Base-by-base conservation (phyloP, 768 basidiomycete genomes). In the Lactifluus echinatus region DNA sequence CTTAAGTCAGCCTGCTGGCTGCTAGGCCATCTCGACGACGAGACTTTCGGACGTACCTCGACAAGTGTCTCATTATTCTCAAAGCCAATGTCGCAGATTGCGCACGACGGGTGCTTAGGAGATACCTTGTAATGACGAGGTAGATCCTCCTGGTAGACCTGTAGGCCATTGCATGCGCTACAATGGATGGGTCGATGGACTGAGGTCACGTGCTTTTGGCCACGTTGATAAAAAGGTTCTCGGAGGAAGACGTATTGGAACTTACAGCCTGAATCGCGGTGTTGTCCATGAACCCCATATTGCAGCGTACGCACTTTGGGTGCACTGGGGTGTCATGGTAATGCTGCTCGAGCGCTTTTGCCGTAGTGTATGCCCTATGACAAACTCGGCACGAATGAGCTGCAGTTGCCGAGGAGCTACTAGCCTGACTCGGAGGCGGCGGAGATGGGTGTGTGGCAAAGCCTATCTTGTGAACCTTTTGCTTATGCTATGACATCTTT, bases 261-360 rank as follows among this genome's bases (percentile, higher is more conserved):
- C 71, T 54, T 57, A 75, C 78, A 60, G 72, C 70, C 28, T 72
- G 68, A 28, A 71, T 54, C n/a, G 68, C 65, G 2, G 45, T 47
- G 26, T 59, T 50, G 56, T 78, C 73, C 33, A 67, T 65, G 50
- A 75, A 78, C 3, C 77, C 78, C 44, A 71, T 65, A 11, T 75
- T 73, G 58, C 78, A 79, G 14, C 47, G 49, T 36, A 63, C 50
- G 60, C 78, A 79, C 42, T 76, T 79, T 1, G 78, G 76, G 63
- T 79, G 78, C 4, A 67, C 65, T 28, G 69, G 58, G 10, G 74
- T 73, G 7, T 76, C 77, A 28, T 75, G 68, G 60, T 75, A 79
- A 56, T 79, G 78, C 56, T 76, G 76, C 14, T 76, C 72, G 21
- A 78, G 63, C 2, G 73, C 72, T 7, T 3, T 45, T 36, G 23